phyloP scores from a whole-genome alignment of 805 yeast species.

The Millerago galiae region DNA sequence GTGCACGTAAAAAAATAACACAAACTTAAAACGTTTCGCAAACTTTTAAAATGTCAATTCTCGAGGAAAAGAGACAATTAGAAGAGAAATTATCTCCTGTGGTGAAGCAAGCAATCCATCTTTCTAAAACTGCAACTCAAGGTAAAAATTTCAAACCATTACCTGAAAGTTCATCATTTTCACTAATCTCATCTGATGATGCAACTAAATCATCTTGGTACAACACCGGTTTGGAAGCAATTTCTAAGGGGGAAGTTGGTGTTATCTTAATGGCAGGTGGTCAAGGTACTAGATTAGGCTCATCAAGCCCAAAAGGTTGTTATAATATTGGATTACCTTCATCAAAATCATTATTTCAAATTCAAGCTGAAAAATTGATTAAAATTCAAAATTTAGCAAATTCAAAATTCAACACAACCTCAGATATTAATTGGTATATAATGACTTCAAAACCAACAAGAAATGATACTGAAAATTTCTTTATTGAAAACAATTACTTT shows the following conservation, averaged over 20 bases:
- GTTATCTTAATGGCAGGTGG: conserved; percentile 97
- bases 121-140: conserved; percentile 23
- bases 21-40: background rate
- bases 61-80: conserved; percentile 11
- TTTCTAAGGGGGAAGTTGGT: conserved; percentile 70
- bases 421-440: conserved; percentile 71
- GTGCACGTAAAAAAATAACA: too few species aligned
- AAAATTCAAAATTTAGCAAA: conserved; percentile 55
- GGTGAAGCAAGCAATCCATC: conserved; percentile 36
- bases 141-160: conserved; percentile 36
- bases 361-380: conserved; percentile 82
- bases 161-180: conserved; percentile 44
- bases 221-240: conserved; percentile 57
- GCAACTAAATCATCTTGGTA: conserved; percentile 19
- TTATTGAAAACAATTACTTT: conserved; percentile 55
- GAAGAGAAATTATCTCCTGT: conserved; percentile 21
- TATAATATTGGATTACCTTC: conserved; percentile 84
- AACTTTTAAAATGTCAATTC: conserved; percentile 7
- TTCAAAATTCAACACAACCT: conserved; percentile 22
- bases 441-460: conserved; percentile 95
- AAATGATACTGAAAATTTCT: conserved; percentile 63
- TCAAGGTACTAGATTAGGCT: conserved; percentile 94
- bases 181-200: conserved; percentile 32
- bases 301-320: conserved; percentile 89
- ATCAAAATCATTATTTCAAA: conserved; percentile 75